phyloP scores from a whole-genome alignment of 1,284 basidiomycete genomes.

The Naganishia albida region DNA sequence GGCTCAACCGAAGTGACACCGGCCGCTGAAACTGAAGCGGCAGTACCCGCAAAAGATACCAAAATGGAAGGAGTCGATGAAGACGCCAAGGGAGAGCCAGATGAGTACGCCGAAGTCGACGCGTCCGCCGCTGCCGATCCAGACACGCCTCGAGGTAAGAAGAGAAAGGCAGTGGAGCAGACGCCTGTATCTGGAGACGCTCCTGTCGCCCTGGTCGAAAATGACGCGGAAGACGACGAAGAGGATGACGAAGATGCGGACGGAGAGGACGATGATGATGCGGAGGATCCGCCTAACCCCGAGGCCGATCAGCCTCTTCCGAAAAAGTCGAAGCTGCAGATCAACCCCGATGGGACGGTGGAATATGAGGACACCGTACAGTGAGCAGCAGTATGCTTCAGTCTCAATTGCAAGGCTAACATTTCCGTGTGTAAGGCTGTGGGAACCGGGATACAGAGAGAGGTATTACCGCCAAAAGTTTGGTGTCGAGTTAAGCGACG shows the following conservation, averaged over 20 bases:
- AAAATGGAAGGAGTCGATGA: slow-evolving; percentile 36
- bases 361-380: slow-evolving; percentile 91
- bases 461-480: slow-evolving; percentile 97
- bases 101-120: slow-evolving; percentile 49
- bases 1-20: slow-evolving; percentile 7
- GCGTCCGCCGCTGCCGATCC: slow-evolving; percentile 20
- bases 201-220: slow-evolving; percentile 40
- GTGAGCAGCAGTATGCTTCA: slow-evolving; percentile 57
- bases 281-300: slow-evolving; percentile 48
- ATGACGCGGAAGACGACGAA: slow-evolving; percentile 51
- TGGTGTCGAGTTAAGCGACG: slow-evolving; percentile 70
- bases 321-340: slow-evolving; percentile 61
- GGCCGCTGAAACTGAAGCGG: slow-evolving; percentile 31
- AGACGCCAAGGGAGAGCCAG: slow-evolving; percentile 30
- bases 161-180: slow-evolving; percentile 67
- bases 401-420: background rate
- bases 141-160: slow-evolving; percentile 58
- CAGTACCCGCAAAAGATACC: slow-evolving; percentile 32
- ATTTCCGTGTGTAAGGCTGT: slow-evolving; percentile 62
- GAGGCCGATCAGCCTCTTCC: slow-evolving; percentile 56
- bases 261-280: slow-evolving; percentile 41
- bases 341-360: slow-evolving; percentile 82
- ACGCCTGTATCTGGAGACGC: slow-evolving; percentile 3
- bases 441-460: slow-evolving; percentile 92
- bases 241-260: slow-evolving; percentile 61